Conservation (phyloP, 2,329 filamentous ascomycete genomes). For the Alternaria tenuissima region DNA sequence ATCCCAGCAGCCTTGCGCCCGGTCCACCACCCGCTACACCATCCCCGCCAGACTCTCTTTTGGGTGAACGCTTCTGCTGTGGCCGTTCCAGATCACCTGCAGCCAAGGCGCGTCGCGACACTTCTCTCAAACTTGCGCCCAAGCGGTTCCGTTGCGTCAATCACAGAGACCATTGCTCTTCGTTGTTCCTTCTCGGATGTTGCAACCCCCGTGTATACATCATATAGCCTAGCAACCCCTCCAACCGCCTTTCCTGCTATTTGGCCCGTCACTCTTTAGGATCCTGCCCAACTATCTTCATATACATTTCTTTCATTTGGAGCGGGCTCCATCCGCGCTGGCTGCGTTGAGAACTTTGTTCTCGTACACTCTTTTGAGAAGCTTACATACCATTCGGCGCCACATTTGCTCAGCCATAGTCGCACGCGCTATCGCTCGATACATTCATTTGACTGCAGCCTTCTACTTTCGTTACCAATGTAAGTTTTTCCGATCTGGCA, state of each 20-base stretch:
- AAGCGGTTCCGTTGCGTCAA: constrained; percentile 50
- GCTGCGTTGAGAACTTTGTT: constrained; percentile 47
- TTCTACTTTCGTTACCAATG: constrained; percentile 34
- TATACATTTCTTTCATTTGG: constrained; percentile 44
- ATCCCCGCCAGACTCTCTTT: constrained; percentile 44
- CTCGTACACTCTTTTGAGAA: constrained; percentile 51
- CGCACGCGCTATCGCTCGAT: constrained; percentile 47
- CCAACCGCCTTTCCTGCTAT: constrained; percentile 44
- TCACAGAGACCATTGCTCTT: constrained; percentile 43
- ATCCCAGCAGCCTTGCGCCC: constrained; percentile 46
- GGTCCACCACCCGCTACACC: constrained; percentile 43
- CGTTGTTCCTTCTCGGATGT: constrained; percentile 42
- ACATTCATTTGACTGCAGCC: constrained; percentile 47
- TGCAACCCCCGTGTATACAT: constrained; percentile 40
- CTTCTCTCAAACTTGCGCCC: constrained; percentile 50
- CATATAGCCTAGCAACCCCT: constrained; percentile 49
- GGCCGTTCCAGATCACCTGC: constrained; percentile 52
- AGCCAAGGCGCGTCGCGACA: constrained; percentile 52
- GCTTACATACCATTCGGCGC: constrained; percentile 34
- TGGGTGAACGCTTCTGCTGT: constrained; percentile 51
- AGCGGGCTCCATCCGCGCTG: constrained; percentile 53
- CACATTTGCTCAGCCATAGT: constrained; percentile 38
- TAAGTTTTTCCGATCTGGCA: constrained; percentile 36
- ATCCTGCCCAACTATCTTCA: constrained; percentile 42
- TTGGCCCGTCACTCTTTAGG: constrained; percentile 53